Base-by-base conservation (phyloP, 202 grass and related monocot genomes). In the Carex sylvatica region DNA sequence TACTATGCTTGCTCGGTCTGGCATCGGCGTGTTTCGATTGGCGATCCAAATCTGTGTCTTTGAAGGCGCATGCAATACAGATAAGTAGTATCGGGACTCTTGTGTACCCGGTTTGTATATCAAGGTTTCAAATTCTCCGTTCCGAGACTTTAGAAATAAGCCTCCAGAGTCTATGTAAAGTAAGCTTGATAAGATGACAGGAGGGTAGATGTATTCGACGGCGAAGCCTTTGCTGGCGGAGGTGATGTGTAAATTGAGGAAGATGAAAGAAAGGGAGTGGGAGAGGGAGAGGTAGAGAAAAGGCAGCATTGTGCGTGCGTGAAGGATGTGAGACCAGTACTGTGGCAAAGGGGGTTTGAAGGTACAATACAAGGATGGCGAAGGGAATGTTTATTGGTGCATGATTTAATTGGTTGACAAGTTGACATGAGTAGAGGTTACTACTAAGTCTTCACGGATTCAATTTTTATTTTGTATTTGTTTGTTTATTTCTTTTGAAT, bases 181-280 rank as follows among this genome's bases (percentile, higher is more conserved):
- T 49, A 82, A 64, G 78, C 82, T 83, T 9, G 73, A 58, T 16
- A 10, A 7, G 11, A 23, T 58, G 84, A 81, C 65, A 10, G 87
- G 83, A 38, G 88, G 91, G 80, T 90, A 90, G 0, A 90, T 47
- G 68, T 60, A 92, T 84, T 92, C 85, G 11, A 83, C 64, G 19
- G 88, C 59, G 18, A 90, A 52, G 2, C 1, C 47, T 28, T 26
- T 30, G 53, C 47, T 30, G 16, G 49, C 73, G 5, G 30, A 77
- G 18, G 23, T 77, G 46, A 23, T 22, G 33, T 58, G 40, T n/a
- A 77, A 23, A 9, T 55, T 23, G 23, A 77, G 10, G 46, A 77
- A 76, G 23, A 76, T 14, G 20, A 76, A 9, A 19, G 11, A 42
- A 59, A 78, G 3, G 4, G n/a, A n/a, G n/a, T n/a, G n/a, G n/a